Evolutionary conservation across 345 rosid genomes (phyloP).

Genomic region (Eucalyptus cloeziana): DNA sequence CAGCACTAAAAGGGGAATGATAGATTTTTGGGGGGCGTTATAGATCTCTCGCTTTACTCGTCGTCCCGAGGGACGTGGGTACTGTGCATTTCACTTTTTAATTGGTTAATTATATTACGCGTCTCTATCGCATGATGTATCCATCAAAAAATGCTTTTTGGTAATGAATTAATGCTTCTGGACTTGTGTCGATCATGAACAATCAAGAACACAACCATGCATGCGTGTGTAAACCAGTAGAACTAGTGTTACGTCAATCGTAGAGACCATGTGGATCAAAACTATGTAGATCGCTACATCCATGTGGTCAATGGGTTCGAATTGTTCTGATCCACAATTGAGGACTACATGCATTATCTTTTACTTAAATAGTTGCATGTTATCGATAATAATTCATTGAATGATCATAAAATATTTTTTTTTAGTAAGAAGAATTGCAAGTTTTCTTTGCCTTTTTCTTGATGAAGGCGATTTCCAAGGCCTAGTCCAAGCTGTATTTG

Average conservation of each 20-base stretch:
- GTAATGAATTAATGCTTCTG: neutral
- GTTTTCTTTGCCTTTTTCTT: neutral
- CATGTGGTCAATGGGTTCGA: neutral
- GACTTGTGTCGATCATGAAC: neutral
- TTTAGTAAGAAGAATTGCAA: neutral
- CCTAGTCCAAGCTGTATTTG: neutral
- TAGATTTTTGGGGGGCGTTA: neutral
- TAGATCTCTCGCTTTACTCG: neutral
- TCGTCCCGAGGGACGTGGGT: neutral
- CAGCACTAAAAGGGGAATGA: neutral
- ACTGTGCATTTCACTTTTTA: neutral
- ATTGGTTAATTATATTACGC: neutral
- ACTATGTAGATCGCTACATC: neutral
- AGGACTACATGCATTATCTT: neutral
- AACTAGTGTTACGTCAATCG: no score
- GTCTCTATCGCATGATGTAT: rapidly evolving
- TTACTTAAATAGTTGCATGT: neutral
- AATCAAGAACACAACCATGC: neutral
- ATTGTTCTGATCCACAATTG: neutral
- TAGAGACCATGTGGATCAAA: neutral
- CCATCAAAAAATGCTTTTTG: rapidly evolving
- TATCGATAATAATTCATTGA: no score
- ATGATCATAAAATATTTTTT: neutral
- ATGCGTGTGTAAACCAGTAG: rapidly evolving
- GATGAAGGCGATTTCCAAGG: neutral